Conservation (phyloP, 2,329 filamentous ascomycete genomes). For the Stagonosporopsis rhizophila region DNA sequence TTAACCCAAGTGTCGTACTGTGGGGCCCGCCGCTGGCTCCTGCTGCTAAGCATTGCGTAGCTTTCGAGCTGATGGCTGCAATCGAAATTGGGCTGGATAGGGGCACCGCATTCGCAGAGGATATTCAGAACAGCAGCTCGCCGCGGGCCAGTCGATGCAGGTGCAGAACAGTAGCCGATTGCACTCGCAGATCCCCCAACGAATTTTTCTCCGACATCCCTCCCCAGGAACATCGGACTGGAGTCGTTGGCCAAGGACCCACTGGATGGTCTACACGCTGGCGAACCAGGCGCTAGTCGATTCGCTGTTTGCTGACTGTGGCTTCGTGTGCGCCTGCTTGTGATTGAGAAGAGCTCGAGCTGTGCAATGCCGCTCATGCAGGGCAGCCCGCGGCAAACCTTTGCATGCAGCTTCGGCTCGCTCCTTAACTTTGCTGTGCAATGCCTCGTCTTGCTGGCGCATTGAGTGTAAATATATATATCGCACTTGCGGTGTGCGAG, state of each 20-base stretch:
- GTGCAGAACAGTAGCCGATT: constrained; percentile 2
- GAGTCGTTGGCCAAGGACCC: constrained; percentile 19
- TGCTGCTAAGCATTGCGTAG: constrained; percentile 9
- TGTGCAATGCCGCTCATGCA: background rate
- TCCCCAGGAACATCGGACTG: constrained; percentile 12
- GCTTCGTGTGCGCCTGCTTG: constrained; percentile 1
- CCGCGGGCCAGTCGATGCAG: background rate
- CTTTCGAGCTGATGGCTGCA: constrained; percentile 9
- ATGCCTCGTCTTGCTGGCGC: constrained; percentile 20
- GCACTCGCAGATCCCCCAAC: constrained; percentile 15
- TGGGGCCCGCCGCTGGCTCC: constrained; percentile 14
- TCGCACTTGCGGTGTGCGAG: constrained; percentile 18
- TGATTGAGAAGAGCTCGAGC: background rate
- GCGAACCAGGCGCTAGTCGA: constrained; percentile 13
- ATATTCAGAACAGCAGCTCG: background rate
- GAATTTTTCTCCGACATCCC: constrained; percentile 13
- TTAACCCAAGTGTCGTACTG: constrained; percentile 7
- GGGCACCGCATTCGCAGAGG: background rate
- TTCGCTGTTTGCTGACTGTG: constrained; percentile 11
- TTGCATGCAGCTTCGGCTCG: background rate
- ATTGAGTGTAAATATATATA: background rate
- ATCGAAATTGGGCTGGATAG: background rate
- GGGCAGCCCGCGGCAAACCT: background rate
- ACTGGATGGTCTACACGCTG: constrained; percentile 10
- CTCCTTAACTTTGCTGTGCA: background rate